Percentiles rank a stretch among this genome's conserved stretches.
These are phyloP conservation scores for Calonectria henricotiae DNA, from an alignment of 2,329 filamentous ascomycete genomes.

Conservation along the genomic window DNA sequence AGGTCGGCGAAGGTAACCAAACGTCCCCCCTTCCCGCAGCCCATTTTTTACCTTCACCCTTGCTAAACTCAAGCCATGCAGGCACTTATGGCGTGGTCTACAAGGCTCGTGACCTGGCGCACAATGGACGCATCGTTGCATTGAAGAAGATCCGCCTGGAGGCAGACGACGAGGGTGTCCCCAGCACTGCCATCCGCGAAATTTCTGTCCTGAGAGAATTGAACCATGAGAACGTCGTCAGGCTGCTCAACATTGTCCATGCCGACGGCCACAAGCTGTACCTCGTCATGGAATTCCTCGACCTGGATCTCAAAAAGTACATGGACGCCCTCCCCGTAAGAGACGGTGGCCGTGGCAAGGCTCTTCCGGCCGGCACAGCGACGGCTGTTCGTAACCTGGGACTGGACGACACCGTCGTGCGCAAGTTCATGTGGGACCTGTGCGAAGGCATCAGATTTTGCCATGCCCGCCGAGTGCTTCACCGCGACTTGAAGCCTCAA, in stretches of 20 bases:
- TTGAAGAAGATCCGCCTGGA: conserved; percentile 97
- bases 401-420: conserved; percentile 85
- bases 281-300: conserved; percentile 92
- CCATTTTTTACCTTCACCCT: conserved; percentile 15
- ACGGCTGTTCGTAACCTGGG: conserved; percentile 74
- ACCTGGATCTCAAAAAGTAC: conserved; percentile 94
- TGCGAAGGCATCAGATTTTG: conserved; percentile 90
- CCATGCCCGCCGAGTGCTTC: conserved; percentile 89
- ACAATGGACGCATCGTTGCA: conserved; percentile 88
- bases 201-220: conserved; percentile 96
- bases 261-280: conserved; percentile 96
- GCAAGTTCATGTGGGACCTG: conserved; percentile 93
- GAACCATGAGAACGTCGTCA: conserved; percentile 92
- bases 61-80: conserved; percentile 63
- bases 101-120: conserved; percentile 89
- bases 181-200: conserved; percentile 93
- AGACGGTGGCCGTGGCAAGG: conserved; percentile 88
- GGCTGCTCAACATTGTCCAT: conserved; percentile 92
- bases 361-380: conserved; percentile 82
- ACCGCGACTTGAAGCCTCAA: conserved; percentile 92
- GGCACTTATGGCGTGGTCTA: conserved; percentile 97
- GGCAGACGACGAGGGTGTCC: conserved; percentile 94
- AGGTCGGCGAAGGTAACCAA: conserved; percentile 89
- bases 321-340: conserved; percentile 92
- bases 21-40: not conserved